Base-by-base conservation (phyloP, 176 grass and related monocot species). In the Cymbopogon citratus region DNA sequence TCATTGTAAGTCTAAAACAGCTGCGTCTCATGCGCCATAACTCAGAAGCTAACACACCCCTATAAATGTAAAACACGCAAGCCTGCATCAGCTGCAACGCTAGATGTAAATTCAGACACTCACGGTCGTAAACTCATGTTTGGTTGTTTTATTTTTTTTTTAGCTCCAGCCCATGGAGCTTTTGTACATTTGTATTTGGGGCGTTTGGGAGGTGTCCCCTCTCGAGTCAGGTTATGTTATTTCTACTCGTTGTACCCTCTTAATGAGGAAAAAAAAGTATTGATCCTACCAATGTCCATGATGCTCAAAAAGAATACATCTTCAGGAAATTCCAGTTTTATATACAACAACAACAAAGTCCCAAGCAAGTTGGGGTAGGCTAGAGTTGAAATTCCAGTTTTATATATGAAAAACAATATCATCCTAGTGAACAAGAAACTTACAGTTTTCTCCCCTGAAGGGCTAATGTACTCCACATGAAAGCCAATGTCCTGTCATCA, bases 401-500 rank as follows among this genome's bases (percentile, higher is more conserved):
- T 24, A 86, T 61, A 68, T 28, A 36, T 69, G 36, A 85, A 46
- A 46, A 18, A 73, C 9, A 66, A 62, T 66, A 77, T 21, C 23
- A 13, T 81, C 71, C 25, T 24, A 68, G 25, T 6, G 28, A 77
- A 90, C 26, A 91, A 75, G 23, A 62, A 81, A 76, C 88, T 90
- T 91, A 99, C 96, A 29, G 85, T 99, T 85, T 85, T 91, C 82
- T 90, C 93, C 56, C 91, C 91, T 39, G 91, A 91, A 54, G 89
- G 89, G 60, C 89, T 93, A 67, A 95, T 77, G 83, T 95, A 95
- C 73, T 99, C 96, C 60, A 95, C 82, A 80, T 93, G 96, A 85
- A 99, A 99, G 71, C 93, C 96, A 91, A 95, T 85, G 75, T 99
- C 96, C 96, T 99, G 96, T 56, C 34, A 66, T 88, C 7, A 75